Evolutionary conservation across 2,329 filamentous ascomycete species (phyloP).

Genomic region (Arthrobotrys sphaeroides): DNA sequence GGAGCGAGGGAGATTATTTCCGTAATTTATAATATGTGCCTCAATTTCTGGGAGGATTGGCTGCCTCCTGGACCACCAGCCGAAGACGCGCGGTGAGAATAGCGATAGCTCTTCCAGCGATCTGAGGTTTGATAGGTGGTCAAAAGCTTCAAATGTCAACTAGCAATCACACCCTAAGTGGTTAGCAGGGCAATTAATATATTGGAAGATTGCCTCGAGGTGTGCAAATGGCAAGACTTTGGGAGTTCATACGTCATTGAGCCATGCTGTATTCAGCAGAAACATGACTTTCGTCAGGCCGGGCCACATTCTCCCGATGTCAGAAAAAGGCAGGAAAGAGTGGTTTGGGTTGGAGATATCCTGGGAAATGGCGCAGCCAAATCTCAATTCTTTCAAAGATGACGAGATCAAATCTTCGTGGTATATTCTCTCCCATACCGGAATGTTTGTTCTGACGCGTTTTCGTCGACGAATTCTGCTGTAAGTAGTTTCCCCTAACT

Average conservation of each 20-base stretch:
- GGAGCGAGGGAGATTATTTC: not conserved
- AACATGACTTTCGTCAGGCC: not conserved
- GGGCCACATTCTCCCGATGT: slow-evolving; percentile 3
- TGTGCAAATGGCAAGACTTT: too few relatives aligned
- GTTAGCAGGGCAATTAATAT: too few relatives aligned
- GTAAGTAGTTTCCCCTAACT: not conserved
- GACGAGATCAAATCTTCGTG: slow-evolving; percentile 1
- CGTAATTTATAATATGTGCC: not conserved
- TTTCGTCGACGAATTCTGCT: not conserved
- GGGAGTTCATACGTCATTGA: not conserved
- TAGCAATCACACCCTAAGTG: not conserved
- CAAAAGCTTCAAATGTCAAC: not conserved
- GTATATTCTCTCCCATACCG: not conserved
- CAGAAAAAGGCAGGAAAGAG: slow-evolving; percentile 10
- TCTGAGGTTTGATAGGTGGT: not conserved
- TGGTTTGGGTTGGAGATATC: not conserved
- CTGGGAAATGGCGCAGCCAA: not conserved
- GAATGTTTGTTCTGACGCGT: slow-evolving; percentile 3
- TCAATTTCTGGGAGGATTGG: not conserved
- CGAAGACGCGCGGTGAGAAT: not conserved
- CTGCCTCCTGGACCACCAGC: not conserved
- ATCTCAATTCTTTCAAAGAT: slow-evolving; percentile 2
- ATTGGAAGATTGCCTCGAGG: too few relatives aligned
- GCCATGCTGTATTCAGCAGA: not conserved
- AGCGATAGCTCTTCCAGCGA: not conserved